A percentile compares a stretch with the other conserved stretches of the same genome.
These are phyloP conservation scores for Haematococcus sp. DNA, from an alignment of 139 green algal genomes.

Conservation along the genomic window DNA sequence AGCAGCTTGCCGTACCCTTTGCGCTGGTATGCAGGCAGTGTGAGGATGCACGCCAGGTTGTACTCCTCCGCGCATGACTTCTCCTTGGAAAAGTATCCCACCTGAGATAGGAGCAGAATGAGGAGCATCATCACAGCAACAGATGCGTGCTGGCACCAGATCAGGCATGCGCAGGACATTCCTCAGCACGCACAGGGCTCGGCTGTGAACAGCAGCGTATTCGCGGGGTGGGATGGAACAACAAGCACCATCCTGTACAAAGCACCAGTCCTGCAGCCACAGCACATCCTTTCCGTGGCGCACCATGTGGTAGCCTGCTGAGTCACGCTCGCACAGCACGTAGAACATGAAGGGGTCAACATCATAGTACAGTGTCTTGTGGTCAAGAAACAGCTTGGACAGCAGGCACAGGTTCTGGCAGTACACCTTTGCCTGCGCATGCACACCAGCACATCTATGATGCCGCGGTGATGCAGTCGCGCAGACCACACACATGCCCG, in stretches of 20 bases:
- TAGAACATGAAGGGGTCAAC: slow-evolving; percentile 99
- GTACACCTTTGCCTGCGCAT: slow-evolving; percentile 61
- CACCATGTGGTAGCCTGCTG: slow-evolving; percentile 51
- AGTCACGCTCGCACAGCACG: slow-evolving; percentile 94
- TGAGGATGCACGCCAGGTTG: slow-evolving; percentile 99
- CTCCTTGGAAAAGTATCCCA: slow-evolving; percentile 93
- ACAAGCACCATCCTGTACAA: too few species aligned
- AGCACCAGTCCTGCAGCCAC: too few species aligned
- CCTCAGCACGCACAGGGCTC: too few species aligned
- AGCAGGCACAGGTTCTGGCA: slow-evolving; percentile 99
- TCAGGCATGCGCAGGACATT: too few species aligned
- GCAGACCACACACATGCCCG: not conserved
- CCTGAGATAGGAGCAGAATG: slow-evolving; percentile 32
- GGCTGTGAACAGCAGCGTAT: too few species aligned
- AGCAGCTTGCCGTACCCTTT: slow-evolving; percentile 98
- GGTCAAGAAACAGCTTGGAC: slow-evolving; percentile 98
- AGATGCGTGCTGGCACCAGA: too few species aligned
- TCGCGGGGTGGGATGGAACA: too few species aligned
- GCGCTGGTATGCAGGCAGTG: slow-evolving; percentile 93
- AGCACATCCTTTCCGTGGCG: too few species aligned
- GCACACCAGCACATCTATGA: not conserved
- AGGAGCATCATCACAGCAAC: too few species aligned
- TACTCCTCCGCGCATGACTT: slow-evolving; percentile 85
- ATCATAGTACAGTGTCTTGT: slow-evolving; percentile 99
- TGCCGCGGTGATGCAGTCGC: not conserved